phyloP scores from a whole-genome alignment of 2,329 filamentous ascomycete genomes.

The Colletotrichum simmondsii region DNA sequence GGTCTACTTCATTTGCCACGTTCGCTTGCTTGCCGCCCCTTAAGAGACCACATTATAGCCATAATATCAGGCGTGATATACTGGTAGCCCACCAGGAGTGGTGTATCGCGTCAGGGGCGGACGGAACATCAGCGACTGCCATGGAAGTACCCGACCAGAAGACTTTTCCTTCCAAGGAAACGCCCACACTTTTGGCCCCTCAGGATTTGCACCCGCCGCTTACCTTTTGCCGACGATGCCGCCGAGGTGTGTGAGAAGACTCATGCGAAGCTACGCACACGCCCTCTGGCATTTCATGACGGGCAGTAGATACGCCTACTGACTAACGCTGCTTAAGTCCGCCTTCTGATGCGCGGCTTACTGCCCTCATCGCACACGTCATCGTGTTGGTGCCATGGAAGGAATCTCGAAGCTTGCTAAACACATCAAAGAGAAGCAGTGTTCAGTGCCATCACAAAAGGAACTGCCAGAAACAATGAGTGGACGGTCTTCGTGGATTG shows the following conservation, averaged over 20 bases:
- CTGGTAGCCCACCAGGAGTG: conserved; percentile 10
- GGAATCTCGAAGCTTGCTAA: not conserved
- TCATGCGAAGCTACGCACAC: not conserved
- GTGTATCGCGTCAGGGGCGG: conserved; percentile 6
- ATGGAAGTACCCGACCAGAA: not conserved
- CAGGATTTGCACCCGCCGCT: conserved; percentile 29
- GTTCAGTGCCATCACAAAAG: not conserved
- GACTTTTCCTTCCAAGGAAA: conserved; percentile 1
- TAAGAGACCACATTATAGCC: conserved; percentile 20
- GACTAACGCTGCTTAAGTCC: not conserved
- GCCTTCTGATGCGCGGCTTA: not conserved
- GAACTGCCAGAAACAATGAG: not conserved
- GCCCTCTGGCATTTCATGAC: not conserved
- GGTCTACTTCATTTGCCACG: conserved; percentile 22
- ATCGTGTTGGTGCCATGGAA: not conserved
- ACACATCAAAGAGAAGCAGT: not conserved
- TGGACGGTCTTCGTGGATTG: not conserved
- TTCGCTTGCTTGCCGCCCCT: conserved; percentile 3
- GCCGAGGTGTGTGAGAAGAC: not conserved
- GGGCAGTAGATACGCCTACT: not conserved
- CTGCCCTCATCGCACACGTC: not conserved
- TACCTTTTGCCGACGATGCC: conserved; percentile 1
- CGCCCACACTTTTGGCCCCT: not conserved
- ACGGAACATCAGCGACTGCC: not conserved
- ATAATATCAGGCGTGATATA: conserved; percentile 24